phyloP scores from a whole-genome alignment of 2,329 filamentous ascomycete genomes.

The Nemania sp. region DNA sequence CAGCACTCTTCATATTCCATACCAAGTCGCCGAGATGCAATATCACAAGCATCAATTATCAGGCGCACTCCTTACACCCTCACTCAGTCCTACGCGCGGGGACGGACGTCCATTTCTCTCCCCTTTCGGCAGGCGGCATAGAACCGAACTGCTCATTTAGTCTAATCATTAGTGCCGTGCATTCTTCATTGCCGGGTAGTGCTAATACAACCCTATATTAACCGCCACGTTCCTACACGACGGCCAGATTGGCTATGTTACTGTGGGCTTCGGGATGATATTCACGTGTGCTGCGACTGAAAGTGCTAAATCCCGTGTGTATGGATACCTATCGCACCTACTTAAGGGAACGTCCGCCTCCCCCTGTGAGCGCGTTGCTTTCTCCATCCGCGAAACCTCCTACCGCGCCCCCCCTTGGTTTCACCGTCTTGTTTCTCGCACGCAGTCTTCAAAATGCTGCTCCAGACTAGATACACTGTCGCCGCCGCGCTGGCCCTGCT shows the following conservation, averaged over 20 bases:
- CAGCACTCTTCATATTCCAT: too few species aligned
- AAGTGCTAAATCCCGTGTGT: too few species aligned
- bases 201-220: constrained; percentile 17
- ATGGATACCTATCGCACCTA: too few species aligned
- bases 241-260: background rate
- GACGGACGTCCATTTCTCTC: constrained; percentile 10
- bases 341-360: background rate
- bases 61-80: too few species aligned
- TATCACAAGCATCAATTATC: background rate
- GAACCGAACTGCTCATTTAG: constrained; percentile 19
- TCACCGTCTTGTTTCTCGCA: background rate
- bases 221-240: constrained; percentile 14
- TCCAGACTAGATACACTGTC: background rate
- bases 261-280: background rate
- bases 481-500: constrained; percentile 11
- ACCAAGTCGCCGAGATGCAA: background rate
- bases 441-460: constrained; percentile 17
- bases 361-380: background rate
- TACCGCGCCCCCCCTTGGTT: background rate
- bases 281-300: background rate
- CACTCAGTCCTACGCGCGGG: too few species aligned
- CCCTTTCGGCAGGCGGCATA: background rate
- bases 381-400: background rate
- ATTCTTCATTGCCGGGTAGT: constrained; percentile 20
- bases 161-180: background rate